Conservation (phyloP, 2,329 filamentous ascomycete genomes). For the Fusarium zealandicum region DNA sequence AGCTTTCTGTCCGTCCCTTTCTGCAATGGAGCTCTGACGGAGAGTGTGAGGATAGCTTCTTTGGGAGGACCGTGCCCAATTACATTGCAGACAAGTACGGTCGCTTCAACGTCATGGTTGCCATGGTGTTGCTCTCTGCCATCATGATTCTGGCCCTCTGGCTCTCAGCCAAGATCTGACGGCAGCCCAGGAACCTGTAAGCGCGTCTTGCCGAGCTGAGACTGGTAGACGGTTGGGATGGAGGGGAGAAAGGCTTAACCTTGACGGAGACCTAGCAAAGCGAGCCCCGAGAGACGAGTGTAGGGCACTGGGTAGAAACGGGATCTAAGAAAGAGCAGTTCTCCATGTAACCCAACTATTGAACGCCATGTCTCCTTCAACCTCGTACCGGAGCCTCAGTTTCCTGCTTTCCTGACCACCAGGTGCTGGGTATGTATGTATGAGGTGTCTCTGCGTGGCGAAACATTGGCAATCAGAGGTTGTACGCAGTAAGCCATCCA, state of each 20-base stretch:
- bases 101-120: conserved; percentile 28
- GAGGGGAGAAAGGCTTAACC: not conserved
- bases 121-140: conserved; percentile 15
- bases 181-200: not conserved
- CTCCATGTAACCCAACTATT: conserved; percentile 9
- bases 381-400: not conserved
- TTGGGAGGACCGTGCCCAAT: conserved; percentile 31
- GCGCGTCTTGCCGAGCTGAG: conserved; percentile 1
- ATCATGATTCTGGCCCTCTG: conserved; percentile 19
- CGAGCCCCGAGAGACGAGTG: too few species aligned
- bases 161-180: conserved; percentile 15
- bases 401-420: not conserved
- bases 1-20: not conserved
- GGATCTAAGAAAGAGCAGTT: not conserved
- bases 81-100: conserved; percentile 28
- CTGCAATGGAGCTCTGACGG: conserved; percentile 1
- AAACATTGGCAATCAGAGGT: not conserved
- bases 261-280: not conserved
- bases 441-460: not conserved
- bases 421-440: not conserved
- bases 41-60: conserved; percentile 21
- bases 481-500: conserved; percentile 1
- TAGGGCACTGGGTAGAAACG: not conserved
- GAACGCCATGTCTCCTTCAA: conserved; percentile 5
- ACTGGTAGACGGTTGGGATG: conserved; percentile 1